phyloP scores from a whole-genome alignment of 2,329 filamentous ascomycete species.

The Pezicula carpinea region DNA sequence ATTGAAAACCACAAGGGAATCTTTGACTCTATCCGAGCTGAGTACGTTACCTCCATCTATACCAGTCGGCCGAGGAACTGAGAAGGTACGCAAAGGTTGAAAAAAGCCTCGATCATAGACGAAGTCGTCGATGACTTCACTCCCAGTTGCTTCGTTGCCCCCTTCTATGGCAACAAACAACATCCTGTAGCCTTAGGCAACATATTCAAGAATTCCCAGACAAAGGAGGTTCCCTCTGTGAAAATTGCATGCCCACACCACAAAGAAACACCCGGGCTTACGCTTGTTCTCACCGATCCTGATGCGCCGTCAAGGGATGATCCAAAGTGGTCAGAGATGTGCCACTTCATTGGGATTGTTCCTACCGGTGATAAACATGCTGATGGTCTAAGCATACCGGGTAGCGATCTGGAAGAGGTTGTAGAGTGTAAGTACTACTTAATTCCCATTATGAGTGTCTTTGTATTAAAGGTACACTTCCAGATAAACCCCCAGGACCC shows the following conservation, averaged over 20 bases:
- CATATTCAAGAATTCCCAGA: conserved; percentile 22
- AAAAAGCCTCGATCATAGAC: conserved; percentile 19
- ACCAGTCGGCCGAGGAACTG: conserved; percentile 18
- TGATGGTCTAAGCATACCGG: background rate
- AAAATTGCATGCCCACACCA: conserved; percentile 25
- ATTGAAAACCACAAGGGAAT: conserved; percentile 19
- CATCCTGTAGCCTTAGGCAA: conserved; percentile 42
- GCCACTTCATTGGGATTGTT: conserved; percentile 43
- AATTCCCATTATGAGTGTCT: background rate
- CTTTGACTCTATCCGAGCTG: conserved; percentile 7
- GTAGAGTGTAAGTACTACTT: conserved; percentile 16
- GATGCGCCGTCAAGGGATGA: conserved; percentile 50
- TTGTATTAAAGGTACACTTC: conserved; percentile 8
- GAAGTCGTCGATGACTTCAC: conserved; percentile 51
- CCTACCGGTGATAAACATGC: conserved; percentile 2
- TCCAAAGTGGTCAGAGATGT: conserved; percentile 52
- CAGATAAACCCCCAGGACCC: conserved; percentile 48
- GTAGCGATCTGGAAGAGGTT: conserved; percentile 5
- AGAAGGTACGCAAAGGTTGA: conserved; percentile 5
- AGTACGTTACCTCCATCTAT: conserved; percentile 19
- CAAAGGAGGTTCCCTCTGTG: conserved; percentile 24
- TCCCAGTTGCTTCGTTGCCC: conserved; percentile 43
- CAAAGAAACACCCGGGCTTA: conserved; percentile 29
- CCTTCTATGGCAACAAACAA: conserved; percentile 39
- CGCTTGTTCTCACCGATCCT: conserved; percentile 50